A percentile compares a stretch with the other conserved stretches of the same genome.
These are phyloP conservation scores for Yamadazyma spencermartinsiae DNA, from an alignment of 1,139 yeast species.

Conservation along the genomic window DNA sequence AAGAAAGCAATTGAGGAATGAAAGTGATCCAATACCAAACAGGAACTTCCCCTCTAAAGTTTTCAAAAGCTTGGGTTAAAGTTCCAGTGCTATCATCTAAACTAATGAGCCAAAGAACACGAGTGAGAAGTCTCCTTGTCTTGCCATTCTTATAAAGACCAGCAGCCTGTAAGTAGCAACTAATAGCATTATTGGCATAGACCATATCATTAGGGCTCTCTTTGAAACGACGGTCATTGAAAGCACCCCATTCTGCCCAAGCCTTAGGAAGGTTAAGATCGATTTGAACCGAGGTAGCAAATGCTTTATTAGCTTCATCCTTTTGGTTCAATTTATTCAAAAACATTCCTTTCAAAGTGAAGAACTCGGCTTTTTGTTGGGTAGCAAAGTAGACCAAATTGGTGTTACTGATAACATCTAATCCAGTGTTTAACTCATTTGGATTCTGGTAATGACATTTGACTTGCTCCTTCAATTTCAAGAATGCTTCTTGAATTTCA, in stretches of 20 bases:
- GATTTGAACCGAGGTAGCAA: conserved; percentile 95
- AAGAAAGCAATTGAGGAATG: conserved; percentile 89
- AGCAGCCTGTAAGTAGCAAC: conserved; percentile 96
- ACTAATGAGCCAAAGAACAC: conserved; percentile 91
- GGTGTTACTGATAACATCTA: conserved; percentile 95
- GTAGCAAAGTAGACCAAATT: conserved; percentile 94
- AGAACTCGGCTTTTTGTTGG: conserved; percentile 96
- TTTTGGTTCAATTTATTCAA: conserved; percentile 84
- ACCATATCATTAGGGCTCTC: conserved; percentile 82
- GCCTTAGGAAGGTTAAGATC: conserved; percentile 94
- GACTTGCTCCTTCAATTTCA: conserved; percentile 94
- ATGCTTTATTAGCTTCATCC: conserved; percentile 96
- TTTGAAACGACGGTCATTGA: conserved; percentile 84
- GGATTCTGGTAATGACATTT: conserved; percentile 92
- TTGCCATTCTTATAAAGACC: conserved; percentile 92
- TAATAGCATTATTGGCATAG: conserved; percentile 90
- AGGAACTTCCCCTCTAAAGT: conserved; percentile 93
- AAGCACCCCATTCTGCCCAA: conserved; percentile 99
- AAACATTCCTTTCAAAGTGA: conserved; percentile 97
- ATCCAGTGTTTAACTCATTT: conserved; percentile 86
- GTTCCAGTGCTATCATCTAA: conserved; percentile 85
- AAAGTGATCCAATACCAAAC: conserved; percentile 99
- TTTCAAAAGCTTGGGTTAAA: conserved; percentile 83
- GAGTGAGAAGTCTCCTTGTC: conserved; percentile 81
- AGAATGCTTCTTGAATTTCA: conserved; percentile 96